Evolutionary conservation across 1,139 yeast species (phyloP).

Genomic region (Suhomyces anneliseae): DNA sequence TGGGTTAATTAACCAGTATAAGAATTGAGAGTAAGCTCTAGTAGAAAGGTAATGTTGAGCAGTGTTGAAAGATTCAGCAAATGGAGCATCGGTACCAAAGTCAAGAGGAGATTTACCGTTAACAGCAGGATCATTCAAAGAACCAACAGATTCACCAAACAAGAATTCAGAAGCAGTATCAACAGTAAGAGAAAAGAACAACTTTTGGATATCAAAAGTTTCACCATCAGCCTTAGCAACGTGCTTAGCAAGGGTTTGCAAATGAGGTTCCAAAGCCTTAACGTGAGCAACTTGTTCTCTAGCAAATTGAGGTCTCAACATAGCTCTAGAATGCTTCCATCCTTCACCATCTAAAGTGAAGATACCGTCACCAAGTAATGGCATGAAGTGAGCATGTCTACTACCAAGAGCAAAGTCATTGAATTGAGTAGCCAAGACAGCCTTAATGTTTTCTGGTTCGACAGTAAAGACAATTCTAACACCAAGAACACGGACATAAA

Average conservation of each 20-base stretch:
- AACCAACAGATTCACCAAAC: conserved; percentile 54
- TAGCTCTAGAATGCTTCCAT: conserved; percentile 28
- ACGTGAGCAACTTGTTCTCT: conserved; percentile 30
- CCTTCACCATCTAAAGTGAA: conserved; percentile 29
- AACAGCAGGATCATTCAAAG: conserved; percentile 31
- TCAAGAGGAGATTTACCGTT: conserved; percentile 26
- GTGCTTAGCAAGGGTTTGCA: conserved; percentile 21
- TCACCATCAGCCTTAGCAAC: conserved; percentile 15
- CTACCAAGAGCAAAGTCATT: conserved; percentile 26
- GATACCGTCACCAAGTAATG: conserved; percentile 28
- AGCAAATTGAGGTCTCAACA: conserved; percentile 32
- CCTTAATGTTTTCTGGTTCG: conserved; percentile 27
- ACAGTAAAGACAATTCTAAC: conserved; percentile 17
- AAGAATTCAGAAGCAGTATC: conserved; percentile 61
- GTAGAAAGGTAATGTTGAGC: conserved; percentile 38
- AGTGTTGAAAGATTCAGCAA: conserved; percentile 44
- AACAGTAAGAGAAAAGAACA: conserved; percentile 52
- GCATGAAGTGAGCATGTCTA: conserved; percentile 22
- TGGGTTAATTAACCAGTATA: conserved; percentile 35
- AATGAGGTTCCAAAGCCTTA: conserved; percentile 25
- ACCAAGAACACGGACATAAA: conserved; percentile 13
- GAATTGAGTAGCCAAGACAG: conserved; percentile 27
- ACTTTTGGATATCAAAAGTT: conserved; percentile 47
- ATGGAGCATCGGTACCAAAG: conserved; percentile 19
- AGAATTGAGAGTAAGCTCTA: conserved; percentile 37